phyloP scores from a whole-genome alignment of 2,329 filamentous ascomycete species.

The Rhynchosporium graminicola region DNA sequence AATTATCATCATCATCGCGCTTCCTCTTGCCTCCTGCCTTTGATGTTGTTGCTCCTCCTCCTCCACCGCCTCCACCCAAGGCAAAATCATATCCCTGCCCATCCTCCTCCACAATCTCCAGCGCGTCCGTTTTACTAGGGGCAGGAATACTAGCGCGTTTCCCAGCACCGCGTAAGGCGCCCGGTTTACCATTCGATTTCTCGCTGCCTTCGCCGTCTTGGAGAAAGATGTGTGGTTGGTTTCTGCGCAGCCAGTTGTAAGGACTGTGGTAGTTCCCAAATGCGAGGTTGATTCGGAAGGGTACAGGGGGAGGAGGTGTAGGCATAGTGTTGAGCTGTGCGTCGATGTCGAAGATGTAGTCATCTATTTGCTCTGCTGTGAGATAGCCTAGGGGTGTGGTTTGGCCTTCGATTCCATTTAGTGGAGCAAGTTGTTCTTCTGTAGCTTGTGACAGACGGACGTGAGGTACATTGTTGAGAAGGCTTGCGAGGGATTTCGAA shows the following conservation, averaged over 20 bases:
- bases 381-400: slow-evolving; percentile 66
- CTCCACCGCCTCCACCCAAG: slow-evolving; percentile 25
- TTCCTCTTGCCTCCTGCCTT: slow-evolving; percentile 43
- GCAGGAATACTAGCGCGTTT: slow-evolving; percentile 40
- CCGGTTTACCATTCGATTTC: slow-evolving; percentile 45
- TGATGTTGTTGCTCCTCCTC: neutral
- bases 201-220: slow-evolving; percentile 52
- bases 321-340: slow-evolving; percentile 40
- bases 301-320: slow-evolving; percentile 36
- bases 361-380: slow-evolving; percentile 69
- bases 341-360: slow-evolving; percentile 66
- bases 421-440: slow-evolving; percentile 41
- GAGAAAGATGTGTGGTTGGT: slow-evolving; percentile 82
- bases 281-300: slow-evolving; percentile 48
- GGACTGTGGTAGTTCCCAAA: slow-evolving; percentile 85
- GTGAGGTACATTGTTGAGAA: slow-evolving; percentile 36
- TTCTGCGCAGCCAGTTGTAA: slow-evolving; percentile 89
- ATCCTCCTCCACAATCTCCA: slow-evolving; percentile 43
- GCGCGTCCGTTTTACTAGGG: slow-evolving; percentile 37
- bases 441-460: slow-evolving; percentile 31
- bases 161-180: slow-evolving; percentile 40
- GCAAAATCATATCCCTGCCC: slow-evolving; percentile 40
- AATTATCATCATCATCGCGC: slow-evolving; percentile 53
- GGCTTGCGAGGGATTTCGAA: slow-evolving; percentile 36
- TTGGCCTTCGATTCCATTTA: slow-evolving; percentile 49